Evolutionary conservation across 495 filamentous ascomycete species (phyloP).

Genomic region (Daldinia grandis): DNA sequence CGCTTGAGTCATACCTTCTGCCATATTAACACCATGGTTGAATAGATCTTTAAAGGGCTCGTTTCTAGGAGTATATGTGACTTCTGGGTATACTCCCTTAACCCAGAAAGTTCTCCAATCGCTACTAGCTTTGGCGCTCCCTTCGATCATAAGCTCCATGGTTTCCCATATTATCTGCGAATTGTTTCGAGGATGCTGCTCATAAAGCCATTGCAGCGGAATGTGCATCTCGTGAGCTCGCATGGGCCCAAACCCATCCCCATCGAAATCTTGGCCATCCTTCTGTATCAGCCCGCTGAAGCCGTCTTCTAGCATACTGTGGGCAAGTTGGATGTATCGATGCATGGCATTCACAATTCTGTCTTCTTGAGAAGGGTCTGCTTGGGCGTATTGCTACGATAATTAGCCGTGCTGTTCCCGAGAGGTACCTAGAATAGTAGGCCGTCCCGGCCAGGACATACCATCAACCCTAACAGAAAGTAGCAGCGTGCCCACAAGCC

Average conservation of each 20-base stretch:
- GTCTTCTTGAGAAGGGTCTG: constrained; percentile 49
- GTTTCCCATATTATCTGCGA: constrained; percentile 47
- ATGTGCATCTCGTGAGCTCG: constrained; percentile 61
- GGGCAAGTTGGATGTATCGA: constrained; percentile 50
- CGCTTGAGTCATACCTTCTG: constrained; percentile 37
- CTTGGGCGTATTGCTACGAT: constrained; percentile 61
- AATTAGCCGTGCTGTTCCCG: constrained; percentile 41
- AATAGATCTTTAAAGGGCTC: constrained; percentile 37
- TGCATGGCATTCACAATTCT: constrained; percentile 53
- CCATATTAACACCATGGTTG: constrained; percentile 46
- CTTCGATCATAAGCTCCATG: constrained; percentile 48
- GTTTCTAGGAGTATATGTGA: constrained; percentile 40
- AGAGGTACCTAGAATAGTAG: background rate
- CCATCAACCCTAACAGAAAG: constrained; percentile 62
- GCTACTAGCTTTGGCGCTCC: constrained; percentile 47
- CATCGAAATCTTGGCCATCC: constrained; percentile 49
- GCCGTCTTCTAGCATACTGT: constrained; percentile 63
- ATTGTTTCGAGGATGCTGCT: constrained; percentile 49
- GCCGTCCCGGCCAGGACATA: constrained; percentile 7
- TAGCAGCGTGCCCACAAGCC: constrained; percentile 65
- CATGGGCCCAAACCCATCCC: constrained; percentile 56
- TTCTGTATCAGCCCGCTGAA: constrained; percentile 59
- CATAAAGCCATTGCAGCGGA: constrained; percentile 66
- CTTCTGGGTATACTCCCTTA: constrained; percentile 44
- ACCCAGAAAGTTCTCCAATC: constrained; percentile 48